These are phyloP conservation scores for Melaleuca alternifolia DNA, from an alignment of 345 rosid species.

Conservation along the genomic window DNA sequence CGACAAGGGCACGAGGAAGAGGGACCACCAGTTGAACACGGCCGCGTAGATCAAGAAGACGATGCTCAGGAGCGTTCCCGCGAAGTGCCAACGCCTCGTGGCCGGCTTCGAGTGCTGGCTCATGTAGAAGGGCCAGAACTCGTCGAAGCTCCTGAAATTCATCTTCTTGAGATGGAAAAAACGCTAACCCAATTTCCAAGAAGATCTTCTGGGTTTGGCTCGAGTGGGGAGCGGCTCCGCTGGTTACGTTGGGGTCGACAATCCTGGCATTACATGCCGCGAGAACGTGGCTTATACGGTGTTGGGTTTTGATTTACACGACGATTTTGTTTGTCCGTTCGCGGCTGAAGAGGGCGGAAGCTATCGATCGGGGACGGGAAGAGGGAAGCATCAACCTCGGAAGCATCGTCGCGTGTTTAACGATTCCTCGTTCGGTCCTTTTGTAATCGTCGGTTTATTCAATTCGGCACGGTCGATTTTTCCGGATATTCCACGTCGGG, in stretches of 20 bases:
- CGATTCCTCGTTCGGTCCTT: background rate
- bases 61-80: conserved; percentile 48
- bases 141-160: conserved; percentile 93
- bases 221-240: background rate
- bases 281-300: background rate
- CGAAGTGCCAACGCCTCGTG: conserved; percentile 87
- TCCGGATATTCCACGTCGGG: background rate
- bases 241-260: no score
- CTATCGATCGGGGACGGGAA: background rate
- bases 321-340: background rate
- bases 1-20: conserved; percentile 50
- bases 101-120: conserved; percentile 80
- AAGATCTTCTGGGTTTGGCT: background rate
- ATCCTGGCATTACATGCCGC: background rate
- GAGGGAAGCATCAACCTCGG: background rate
- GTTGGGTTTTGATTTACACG: background rate
- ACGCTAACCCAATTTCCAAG: background rate
- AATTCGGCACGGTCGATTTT: background rate
- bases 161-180: conserved; percentile 9
- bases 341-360: background rate
- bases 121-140: conserved; percentile 88
- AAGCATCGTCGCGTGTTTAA: background rate
- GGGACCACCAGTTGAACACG: conserved; percentile 45
- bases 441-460: background rate
- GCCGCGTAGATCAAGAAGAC: conserved; percentile 36